Base-by-base conservation (phyloP, 768 basidiomycete species). In the Cantharellus cinnabarinus region DNA sequence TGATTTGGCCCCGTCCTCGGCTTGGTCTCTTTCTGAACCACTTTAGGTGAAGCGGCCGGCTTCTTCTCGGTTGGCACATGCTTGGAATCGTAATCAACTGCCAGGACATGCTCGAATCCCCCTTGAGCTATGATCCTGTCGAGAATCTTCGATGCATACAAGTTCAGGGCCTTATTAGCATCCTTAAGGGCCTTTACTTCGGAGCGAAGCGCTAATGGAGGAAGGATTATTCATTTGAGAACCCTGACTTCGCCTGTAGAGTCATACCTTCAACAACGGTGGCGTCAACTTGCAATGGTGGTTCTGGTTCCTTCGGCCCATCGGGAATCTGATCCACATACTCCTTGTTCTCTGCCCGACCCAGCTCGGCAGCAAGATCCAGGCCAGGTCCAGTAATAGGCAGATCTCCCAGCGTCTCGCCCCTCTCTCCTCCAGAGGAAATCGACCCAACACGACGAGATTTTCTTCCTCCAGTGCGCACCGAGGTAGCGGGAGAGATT, bases 141-240 rank as follows among this genome's bases (percentile, higher is more conserved):
- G 66, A 98, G 87, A 64, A 98, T 98, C 76, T 97, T 98, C 52
- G 89, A 90, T 3, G 93, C 90, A 67, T 98, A 98, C 44, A 97
- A 71, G 15, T 89, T 89, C 7, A 98, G 74, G 1, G 93, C 93
- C 69, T 94, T 94, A 74, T 95, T 97, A 50, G 89, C 89, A 68
- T 95, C 93, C 68, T 85, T 87, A 70, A 98, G 79, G 39, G 81
- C 82, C 70, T 94, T 94, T 68, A 95, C 83, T 70, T 98, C 94
- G 5, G 73, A 77, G 41, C 83, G 77, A 58, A 98, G 71, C n/a
- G 81, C 72, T 80, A 54, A 71, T 62, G 51, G 77, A 70, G 40
- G 67, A 66, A 58, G 69, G 72, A 3, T 71, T 67, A 57, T 79
- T 79, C 44, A 48, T 48, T 48, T 48, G 44, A 48, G 29, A 48